Percentiles rank a stretch among this genome's conserved stretches.
phyloP scores from a whole-genome alignment of 2,329 filamentous ascomycete genomes.

The Hypoxylon sp. region DNA sequence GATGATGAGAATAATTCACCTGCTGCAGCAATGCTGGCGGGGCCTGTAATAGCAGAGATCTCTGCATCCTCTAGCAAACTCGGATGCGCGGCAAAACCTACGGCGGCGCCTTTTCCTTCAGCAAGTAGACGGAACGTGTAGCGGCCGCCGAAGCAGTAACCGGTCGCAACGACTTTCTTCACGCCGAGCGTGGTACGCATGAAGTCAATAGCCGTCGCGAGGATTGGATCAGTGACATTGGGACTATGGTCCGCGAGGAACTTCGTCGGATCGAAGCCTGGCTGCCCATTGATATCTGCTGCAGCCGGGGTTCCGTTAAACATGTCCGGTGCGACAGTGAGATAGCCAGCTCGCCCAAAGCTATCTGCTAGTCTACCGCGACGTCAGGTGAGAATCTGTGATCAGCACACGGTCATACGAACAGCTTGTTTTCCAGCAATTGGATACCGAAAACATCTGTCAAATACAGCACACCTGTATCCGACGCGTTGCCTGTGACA shows the following conservation, averaged over 20 bases:
- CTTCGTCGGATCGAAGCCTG: conserved; percentile 45
- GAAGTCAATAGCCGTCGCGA: conserved; percentile 63
- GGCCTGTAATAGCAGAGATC: conserved; percentile 68
- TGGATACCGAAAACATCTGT: conserved; percentile 56
- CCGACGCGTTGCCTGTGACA: conserved; percentile 50
- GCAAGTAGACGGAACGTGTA: conserved; percentile 69
- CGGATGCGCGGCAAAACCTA: conserved; percentile 75
- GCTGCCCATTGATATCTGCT: conserved; percentile 50
- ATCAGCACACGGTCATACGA: conserved; percentile 2
- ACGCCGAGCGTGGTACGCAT: conserved; percentile 64
- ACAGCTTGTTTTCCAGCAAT: conserved; percentile 53
- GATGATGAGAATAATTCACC: conserved; percentile 56
- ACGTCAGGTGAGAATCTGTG: conserved; percentile 19
- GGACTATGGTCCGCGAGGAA: conserved; percentile 58
- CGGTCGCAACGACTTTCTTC: conserved; percentile 68
- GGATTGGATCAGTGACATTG: conserved; percentile 61
- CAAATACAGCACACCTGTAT: conserved; percentile 53
- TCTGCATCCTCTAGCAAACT: conserved; percentile 73
- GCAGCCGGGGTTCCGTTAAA: conserved; percentile 55
- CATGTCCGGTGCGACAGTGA: conserved; percentile 55
- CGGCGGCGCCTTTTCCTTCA: conserved; percentile 67
- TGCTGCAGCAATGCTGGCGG: conserved; percentile 74
- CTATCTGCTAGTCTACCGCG: conserved; percentile 53
- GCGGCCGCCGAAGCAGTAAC: conserved; percentile 77
- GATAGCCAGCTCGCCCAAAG: conserved; percentile 56